phyloP scores from a whole-genome alignment of 495 filamentous ascomycete species.

The Talaromyces trachyspermus region DNA sequence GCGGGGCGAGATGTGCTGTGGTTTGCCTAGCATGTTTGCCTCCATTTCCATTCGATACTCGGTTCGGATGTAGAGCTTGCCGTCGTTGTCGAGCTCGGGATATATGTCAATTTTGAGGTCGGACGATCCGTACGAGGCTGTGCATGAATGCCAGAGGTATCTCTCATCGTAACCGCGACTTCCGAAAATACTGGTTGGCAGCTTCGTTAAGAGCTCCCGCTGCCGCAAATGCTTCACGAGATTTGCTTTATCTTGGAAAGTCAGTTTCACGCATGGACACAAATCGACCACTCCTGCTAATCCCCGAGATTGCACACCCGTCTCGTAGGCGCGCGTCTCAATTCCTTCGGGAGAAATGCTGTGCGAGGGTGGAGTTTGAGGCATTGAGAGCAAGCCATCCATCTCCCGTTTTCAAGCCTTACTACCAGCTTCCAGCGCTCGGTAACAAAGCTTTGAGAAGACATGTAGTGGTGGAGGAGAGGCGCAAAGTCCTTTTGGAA shows the following conservation, averaged over 20 bases:
- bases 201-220: conserved; percentile 22
- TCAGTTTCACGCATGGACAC: conserved; percentile 42
- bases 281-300: conserved; percentile 38
- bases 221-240: conserved; percentile 28
- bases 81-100: conserved; percentile 29
- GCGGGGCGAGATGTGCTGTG: conserved; percentile 36
- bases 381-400: conserved; percentile 37
- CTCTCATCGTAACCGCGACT: conserved; percentile 20
- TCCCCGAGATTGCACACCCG: conserved; percentile 34
- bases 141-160: conserved; percentile 41
- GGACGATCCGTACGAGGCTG: conserved; percentile 34
- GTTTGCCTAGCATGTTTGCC: conserved; percentile 34
- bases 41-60: conserved; percentile 35
- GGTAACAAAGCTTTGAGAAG: conserved; percentile 33
- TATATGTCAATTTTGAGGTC: conserved; percentile 30
- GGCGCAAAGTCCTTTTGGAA: conserved; percentile 40
- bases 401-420: conserved; percentile 30
- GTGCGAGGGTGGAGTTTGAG: conserved; percentile 36
- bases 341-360: conserved; percentile 29
- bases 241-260: conserved; percentile 36
- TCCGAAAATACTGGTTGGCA: conserved; percentile 26
- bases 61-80: conserved; percentile 29
- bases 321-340: conserved; percentile 28
- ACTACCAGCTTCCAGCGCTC: conserved; percentile 37
- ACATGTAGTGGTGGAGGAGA: conserved; percentile 39